Evolutionary conservation across 495 filamentous ascomycete species (phyloP).

Genomic region (Lepraria neglecta): DNA sequence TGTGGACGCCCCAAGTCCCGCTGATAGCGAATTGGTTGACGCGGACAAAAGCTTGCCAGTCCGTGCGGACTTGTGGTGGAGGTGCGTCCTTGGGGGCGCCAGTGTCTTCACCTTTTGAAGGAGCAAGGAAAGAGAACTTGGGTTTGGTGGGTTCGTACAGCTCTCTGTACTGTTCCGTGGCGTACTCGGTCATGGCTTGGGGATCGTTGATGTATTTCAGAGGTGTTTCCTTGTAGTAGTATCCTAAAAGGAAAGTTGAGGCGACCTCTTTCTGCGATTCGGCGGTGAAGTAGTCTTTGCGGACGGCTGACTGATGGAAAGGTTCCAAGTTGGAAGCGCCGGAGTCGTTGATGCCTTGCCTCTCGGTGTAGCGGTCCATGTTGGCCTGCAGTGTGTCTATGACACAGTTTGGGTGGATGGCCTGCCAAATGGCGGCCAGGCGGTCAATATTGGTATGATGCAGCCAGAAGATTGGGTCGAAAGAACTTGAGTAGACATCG

Average conservation of each 20-base stretch:
- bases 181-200: not conserved
- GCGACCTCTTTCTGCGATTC: not conserved
- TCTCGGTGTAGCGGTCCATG: constrained; percentile 3
- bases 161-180: not conserved
- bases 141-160: not conserved
- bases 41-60: too few relatives aligned
- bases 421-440: constrained; percentile 64
- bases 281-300: constrained; percentile 4
- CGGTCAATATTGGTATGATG: constrained; percentile 48
- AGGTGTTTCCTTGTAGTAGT: not conserved
- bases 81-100: not conserved
- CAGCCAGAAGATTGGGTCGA: constrained; percentile 58
- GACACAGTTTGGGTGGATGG: constrained; percentile 52
- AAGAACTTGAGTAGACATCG: constrained; percentile 34
- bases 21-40: too few relatives aligned
- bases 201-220: not conserved
- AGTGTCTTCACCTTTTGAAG: not conserved
- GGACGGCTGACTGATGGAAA: not conserved
- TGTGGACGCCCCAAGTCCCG: not conserved
- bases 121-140: not conserved
- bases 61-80: not conserved
- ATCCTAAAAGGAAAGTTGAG: not conserved
- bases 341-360: not conserved
- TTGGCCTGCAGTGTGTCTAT: constrained; percentile 44
- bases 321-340: not conserved